These are phyloP conservation scores for Alternaria arbusti DNA, from an alignment of 2,329 filamentous ascomycete species.

Conservation along the genomic window DNA sequence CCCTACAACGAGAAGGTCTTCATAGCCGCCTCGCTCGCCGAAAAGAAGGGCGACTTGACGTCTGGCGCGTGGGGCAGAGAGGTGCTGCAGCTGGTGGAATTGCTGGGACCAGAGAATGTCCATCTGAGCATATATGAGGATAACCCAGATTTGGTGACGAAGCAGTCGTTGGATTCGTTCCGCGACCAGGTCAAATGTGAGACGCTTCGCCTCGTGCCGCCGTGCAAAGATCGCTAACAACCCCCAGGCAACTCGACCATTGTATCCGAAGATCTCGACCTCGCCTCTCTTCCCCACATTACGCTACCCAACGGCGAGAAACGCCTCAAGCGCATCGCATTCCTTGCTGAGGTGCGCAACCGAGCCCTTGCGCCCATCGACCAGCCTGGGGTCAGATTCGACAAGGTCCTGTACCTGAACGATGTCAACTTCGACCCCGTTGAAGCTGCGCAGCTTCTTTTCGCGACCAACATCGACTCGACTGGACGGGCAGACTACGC, in stretches of 20 bases:
- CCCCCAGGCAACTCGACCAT: slow-evolving; percentile 55
- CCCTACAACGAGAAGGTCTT: slow-evolving; percentile 70
- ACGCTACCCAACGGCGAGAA: slow-evolving; percentile 66
- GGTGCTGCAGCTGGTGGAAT: slow-evolving; percentile 66
- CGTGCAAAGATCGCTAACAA: slow-evolving; percentile 16
- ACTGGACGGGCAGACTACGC: slow-evolving; percentile 64
- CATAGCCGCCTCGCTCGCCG: slow-evolving; percentile 74
- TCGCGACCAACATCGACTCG: slow-evolving; percentile 64
- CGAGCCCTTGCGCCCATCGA: slow-evolving; percentile 70
- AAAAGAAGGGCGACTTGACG: slow-evolving; percentile 65
- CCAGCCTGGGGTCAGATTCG: slow-evolving; percentile 60
- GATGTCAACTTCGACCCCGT: slow-evolving; percentile 69
- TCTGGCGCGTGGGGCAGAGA: slow-evolving; percentile 68
- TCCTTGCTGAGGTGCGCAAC: slow-evolving; percentile 75
- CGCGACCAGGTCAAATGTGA: slow-evolving; percentile 57
- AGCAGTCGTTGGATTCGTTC: slow-evolving; percentile 61
- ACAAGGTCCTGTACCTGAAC: slow-evolving; percentile 68
- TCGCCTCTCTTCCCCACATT: slow-evolving; percentile 64
- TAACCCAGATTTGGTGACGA: slow-evolving; percentile 65
- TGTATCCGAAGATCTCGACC: slow-evolving; percentile 65
- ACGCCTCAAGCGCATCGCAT: slow-evolving; percentile 75
- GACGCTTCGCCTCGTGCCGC: background rate
- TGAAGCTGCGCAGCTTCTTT: slow-evolving; percentile 67
- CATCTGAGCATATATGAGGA: slow-evolving; percentile 78
- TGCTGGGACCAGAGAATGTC: slow-evolving; percentile 71